A percentile compares a stretch with the other conserved stretches of the same genome.
These are phyloP conservation scores for Hippophae tibetana DNA, from an alignment of 306 rosid species.

Conservation along the genomic window DNA sequence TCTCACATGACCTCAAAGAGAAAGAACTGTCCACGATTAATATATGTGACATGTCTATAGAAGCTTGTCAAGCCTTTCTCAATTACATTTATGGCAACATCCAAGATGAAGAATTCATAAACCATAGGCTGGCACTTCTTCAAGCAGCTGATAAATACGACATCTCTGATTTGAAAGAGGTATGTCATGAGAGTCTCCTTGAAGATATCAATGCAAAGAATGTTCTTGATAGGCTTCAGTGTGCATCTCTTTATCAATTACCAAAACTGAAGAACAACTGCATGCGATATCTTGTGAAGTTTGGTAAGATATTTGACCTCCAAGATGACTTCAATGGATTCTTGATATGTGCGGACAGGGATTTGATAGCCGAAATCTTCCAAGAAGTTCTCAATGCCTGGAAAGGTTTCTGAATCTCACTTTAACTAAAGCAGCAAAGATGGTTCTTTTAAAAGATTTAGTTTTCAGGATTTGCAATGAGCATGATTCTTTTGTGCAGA, in stretches of 20 bases:
- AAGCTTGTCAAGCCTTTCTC: slow-evolving; percentile 74
- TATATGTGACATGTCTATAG: slow-evolving; percentile 85
- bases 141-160: slow-evolving; percentile 91
- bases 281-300: slow-evolving; percentile 75
- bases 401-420: slow-evolving; percentile 68
- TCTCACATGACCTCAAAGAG: slow-evolving; percentile 80
- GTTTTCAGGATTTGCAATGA: slow-evolving; percentile 36
- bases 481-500: slow-evolving; percentile 46
- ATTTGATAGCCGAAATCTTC: slow-evolving; percentile 72
- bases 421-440: slow-evolving; percentile 13
- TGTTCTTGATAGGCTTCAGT: slow-evolving; percentile 92
- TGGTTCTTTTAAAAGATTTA: slow-evolving; percentile 29
- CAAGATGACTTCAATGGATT: slow-evolving; percentile 69
- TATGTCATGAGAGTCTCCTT: slow-evolving; percentile 83
- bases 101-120: slow-evolving; percentile 59
- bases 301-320: slow-evolving; percentile 81
- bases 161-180: slow-evolving; percentile 68
- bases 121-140: slow-evolving; percentile 67
- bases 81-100: slow-evolving; percentile 77
- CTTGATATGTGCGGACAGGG: slow-evolving; percentile 80
- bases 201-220: slow-evolving; percentile 85
- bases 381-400: slow-evolving; percentile 73
- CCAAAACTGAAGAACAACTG: slow-evolving; percentile 64
- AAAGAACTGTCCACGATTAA: slow-evolving; percentile 68
- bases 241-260: slow-evolving; percentile 70